Percentiles rank a stretch among this genome's conserved stretches.
phyloP scores from a whole-genome alignment of 78 protist species.

The Cavenderia fasciculata region DNA sequence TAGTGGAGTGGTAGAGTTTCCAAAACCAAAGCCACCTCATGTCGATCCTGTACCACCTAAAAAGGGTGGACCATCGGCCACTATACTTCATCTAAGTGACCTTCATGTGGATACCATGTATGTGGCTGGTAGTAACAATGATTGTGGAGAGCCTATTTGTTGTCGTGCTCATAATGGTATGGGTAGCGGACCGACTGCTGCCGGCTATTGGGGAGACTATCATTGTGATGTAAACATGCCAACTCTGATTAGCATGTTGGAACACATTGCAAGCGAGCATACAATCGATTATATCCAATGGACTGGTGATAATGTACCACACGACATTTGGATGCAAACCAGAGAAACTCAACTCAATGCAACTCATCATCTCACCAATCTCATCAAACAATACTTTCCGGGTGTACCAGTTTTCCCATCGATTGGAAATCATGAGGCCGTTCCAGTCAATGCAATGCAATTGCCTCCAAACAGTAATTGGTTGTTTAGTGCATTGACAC shows the following conservation, averaged over 20 bases:
- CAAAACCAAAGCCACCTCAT: slow-evolving; percentile 79
- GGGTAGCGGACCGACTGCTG: slow-evolving; percentile 28
- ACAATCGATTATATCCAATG: slow-evolving; percentile 12
- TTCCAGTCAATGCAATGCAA: slow-evolving; percentile 60
- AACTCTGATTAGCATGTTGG: slow-evolving; percentile 33
- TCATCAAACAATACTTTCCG: slow-evolving; percentile 31
- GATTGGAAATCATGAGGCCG: slow-evolving; percentile 66
- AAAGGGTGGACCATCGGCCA: slow-evolving; percentile 3
- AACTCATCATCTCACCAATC: slow-evolving; percentile 5
- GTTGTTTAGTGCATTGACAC: slow-evolving; percentile 13
- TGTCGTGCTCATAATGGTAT: slow-evolving; percentile 54
- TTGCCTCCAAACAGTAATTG: slow-evolving; percentile 21
- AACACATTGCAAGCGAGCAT: slow-evolving; percentile 10
- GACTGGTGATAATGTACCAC: slow-evolving; percentile 79
- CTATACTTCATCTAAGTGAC: slow-evolving; percentile 51
- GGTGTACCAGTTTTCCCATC: slow-evolving; percentile 16
- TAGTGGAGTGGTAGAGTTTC: slow-evolving; percentile 15
- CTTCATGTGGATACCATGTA: slow-evolving; percentile 61
- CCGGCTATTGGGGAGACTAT: slow-evolving; percentile 69
- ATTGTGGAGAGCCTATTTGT: slow-evolving; percentile 72
- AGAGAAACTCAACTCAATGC: slow-evolving; percentile 47
- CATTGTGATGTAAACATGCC: slow-evolving; percentile 49
- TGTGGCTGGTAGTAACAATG: slow-evolving; percentile 34
- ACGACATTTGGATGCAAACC: slow-evolving; percentile 66
- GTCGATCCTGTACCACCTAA: slow-evolving; percentile 24